A percentile compares a stretch with the other conserved stretches of the same genome.
Conservation (phyloP, 75 land plant genomes). For the Selaginella moellendorffii region DNA sequence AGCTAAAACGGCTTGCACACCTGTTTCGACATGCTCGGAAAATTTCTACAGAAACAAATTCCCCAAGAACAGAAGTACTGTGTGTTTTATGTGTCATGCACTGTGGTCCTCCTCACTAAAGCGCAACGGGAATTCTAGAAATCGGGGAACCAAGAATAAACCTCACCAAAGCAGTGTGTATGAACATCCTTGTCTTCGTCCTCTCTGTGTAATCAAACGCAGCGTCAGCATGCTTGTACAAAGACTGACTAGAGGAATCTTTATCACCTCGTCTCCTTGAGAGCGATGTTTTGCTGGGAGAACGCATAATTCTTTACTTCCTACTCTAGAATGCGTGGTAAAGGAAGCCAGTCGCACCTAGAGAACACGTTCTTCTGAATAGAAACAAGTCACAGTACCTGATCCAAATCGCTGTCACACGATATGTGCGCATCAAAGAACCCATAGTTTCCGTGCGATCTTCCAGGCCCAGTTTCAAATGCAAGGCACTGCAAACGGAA, state of each 20-base stretch:
- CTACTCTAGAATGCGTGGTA: neutral
- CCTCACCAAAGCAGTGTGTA: slow-evolving; percentile 1
- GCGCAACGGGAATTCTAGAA: neutral
- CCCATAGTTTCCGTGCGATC: neutral
- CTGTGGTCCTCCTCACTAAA: slow-evolving; percentile 1
- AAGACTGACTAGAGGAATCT: neutral
- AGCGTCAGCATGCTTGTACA: neutral
- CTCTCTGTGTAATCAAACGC: slow-evolving; percentile 1
- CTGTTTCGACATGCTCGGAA: neutral
- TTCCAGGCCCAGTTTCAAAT: neutral
- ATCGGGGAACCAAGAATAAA: too few relatives aligned
- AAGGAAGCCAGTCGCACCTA: neutral
- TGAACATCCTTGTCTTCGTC: neutral
- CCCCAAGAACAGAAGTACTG: neutral
- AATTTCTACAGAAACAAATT: neutral
- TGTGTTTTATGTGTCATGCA: neutral
- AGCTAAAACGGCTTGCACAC: neutral
- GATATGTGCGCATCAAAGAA: neutral
- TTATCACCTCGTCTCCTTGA: slow-evolving; percentile 1
- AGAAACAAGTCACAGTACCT: neutral
- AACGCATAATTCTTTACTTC: neutral
- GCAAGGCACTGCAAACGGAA: neutral
- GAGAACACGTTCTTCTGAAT: neutral
- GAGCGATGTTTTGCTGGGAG: neutral
- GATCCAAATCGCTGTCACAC: slow-evolving; percentile 1